A percentile compares a stretch with the other conserved stretches of the same genome.
Evolutionary conservation across 108 stramenopile genomes (phyloP).

Genomic region (Bacterosira constricta): DNA sequence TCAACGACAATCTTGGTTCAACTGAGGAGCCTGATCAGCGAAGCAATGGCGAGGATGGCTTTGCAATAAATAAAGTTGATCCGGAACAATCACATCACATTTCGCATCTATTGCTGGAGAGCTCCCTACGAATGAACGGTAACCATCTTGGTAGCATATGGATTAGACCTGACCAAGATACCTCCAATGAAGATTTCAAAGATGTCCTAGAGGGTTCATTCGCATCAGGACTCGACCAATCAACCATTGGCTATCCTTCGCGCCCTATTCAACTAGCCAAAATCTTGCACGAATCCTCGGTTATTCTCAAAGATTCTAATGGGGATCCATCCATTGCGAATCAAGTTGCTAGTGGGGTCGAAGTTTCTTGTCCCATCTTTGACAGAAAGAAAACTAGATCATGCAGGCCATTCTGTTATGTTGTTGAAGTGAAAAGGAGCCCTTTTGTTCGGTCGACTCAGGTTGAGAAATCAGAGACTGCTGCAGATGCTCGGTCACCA

Average conservation of each 20-base stretch:
- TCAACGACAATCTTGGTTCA: slow-evolving; percentile 9
- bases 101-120: slow-evolving; percentile 62
- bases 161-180: slow-evolving; percentile 61
- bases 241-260: slow-evolving; percentile 57
- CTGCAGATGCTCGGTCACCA: slow-evolving; percentile 12
- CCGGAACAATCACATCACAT: slow-evolving; percentile 60
- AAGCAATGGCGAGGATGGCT: background rate
- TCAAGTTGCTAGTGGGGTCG: slow-evolving; percentile 67
- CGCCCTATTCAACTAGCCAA: slow-evolving; percentile 80
- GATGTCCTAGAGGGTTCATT: slow-evolving; percentile 1
- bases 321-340: slow-evolving; percentile 57
- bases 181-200: slow-evolving; percentile 1
- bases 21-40: slow-evolving; percentile 10
- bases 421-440: slow-evolving; percentile 86
- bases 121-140: slow-evolving; percentile 60
- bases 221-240: slow-evolving; percentile 1
- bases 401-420: slow-evolving; percentile 75
- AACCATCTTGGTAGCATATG: slow-evolving; percentile 79
- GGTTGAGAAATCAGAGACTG: background rate
- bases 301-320: slow-evolving; percentile 54
- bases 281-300: slow-evolving; percentile 78
- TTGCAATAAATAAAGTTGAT: slow-evolving; percentile 31
- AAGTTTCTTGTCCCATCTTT: slow-evolving; percentile 77
- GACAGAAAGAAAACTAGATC: slow-evolving; percentile 38
- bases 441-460: slow-evolving; percentile 55